These are phyloP conservation scores for Hymenoscyphus linearis DNA, from an alignment of 2,329 filamentous ascomycete genomes.

Conservation along the genomic window DNA sequence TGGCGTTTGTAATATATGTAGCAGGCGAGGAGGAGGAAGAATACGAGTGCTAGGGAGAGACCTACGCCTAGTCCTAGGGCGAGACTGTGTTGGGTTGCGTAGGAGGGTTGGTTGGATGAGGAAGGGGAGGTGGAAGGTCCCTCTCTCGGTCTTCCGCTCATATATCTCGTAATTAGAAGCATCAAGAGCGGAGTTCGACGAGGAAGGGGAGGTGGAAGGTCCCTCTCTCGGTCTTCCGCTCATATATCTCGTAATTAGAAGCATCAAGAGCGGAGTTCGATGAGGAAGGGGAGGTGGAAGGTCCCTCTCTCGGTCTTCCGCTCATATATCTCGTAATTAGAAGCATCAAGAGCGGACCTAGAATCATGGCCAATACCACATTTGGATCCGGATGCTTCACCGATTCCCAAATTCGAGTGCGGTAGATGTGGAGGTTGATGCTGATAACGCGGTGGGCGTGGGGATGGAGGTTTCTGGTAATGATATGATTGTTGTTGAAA, in stretches of 20 bases:
- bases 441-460: neutral
- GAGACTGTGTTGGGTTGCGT: neutral
- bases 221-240: too few species aligned
- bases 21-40: neutral
- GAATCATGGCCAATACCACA: too few species aligned
- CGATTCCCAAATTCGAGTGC: neutral
- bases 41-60: neutral
- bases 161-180: too few species aligned
- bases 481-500: neutral
- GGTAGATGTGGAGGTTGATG: neutral
- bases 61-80: conserved; percentile 4
- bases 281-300: too few species aligned
- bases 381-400: conserved; percentile 1
- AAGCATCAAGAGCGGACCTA: too few species aligned
- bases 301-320: too few species aligned
- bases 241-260: too few species aligned
- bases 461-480: neutral
- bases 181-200: too few species aligned
- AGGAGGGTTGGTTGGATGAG: neutral
- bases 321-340: too few species aligned
- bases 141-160: too few species aligned
- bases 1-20: neutral
- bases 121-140: neutral
- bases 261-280: too few species aligned
- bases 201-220: too few species aligned